Percentiles rank a stretch among this genome's conserved stretches.
These are phyloP conservation scores for Collybia sp. DNA, from an alignment of 768 basidiomycete genomes.

Conservation along the genomic window DNA sequence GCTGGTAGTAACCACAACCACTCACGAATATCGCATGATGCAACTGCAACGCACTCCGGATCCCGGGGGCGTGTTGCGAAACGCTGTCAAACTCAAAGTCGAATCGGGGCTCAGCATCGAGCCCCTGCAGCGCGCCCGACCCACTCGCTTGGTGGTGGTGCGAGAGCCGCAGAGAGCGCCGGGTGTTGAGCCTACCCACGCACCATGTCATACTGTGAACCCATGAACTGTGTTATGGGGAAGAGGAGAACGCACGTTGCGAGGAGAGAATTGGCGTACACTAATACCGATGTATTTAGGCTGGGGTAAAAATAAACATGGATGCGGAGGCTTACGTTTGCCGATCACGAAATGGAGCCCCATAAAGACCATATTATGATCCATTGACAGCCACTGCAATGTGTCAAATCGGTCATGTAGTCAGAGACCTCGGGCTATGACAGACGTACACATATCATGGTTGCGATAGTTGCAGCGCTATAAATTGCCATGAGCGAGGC, in stretches of 20 bases:
- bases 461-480: neutral
- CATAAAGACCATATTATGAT: conserved; percentile 32
- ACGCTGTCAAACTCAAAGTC: too few species aligned
- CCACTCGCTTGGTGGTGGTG: neutral
- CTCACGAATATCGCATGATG: too few species aligned
- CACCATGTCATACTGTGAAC: too few species aligned
- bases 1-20: too few species aligned
- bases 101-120: too few species aligned
- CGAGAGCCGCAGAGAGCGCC: conserved; percentile 12
- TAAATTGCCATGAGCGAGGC: neutral
- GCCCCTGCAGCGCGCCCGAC: too few species aligned
- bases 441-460: neutral
- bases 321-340: conserved; percentile 21
- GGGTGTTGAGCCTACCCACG: conserved; percentile 13
- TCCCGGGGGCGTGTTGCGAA: too few species aligned
- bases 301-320: neutral
- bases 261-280: conserved; percentile 43
- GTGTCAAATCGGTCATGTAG: neutral
- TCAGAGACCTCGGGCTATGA: neutral
- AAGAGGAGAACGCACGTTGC: conserved; percentile 21
- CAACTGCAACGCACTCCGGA: too few species aligned
- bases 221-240: too few species aligned
- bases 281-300: conserved; percentile 16
- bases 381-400: conserved; percentile 40
- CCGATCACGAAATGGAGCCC: conserved; percentile 33